Base-by-base conservation (phyloP, 2,329 filamentous ascomycete species). In the Alternaria dauci region DNA sequence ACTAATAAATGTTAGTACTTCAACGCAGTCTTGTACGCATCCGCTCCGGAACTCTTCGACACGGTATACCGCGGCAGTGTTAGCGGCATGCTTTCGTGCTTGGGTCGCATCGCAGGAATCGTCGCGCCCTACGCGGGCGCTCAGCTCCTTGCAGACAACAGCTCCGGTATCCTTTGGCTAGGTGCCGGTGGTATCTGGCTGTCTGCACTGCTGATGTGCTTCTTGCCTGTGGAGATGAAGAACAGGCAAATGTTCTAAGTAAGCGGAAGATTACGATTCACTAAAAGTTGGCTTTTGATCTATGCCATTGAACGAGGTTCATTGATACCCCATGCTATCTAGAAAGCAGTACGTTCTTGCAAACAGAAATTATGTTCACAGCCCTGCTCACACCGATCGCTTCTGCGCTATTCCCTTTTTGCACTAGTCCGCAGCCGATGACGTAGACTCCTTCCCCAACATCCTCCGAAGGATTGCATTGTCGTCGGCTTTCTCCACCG, bases 181-280 rank as follows among this genome's bases (percentile, higher is more conserved):
- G 71, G 71, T 8, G 71, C 71, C 16, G 71, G 71, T 36, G 71
- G 71, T 16, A 74, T 74, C 20, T 74, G 71, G 71, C 59, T 74
- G 7, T 69, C 71, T 14, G 69, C 71, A 8, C 41, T 74, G 16
- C 52, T 68, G 16, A 73, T 74, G 71, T 68, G 71, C 12, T 73
- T 73, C 56, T 38, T 74, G 54, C 71, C 71, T 1, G 71, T 74
- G 11, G 71, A 74, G 55, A 74, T 74, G 71, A 69, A 62, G 54
- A 69, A 71, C 43, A 62, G 71, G 54, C 71, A 74, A 60, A 74
- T 74, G 71, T 74, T 73, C 34, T 74, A 65, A 53, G 39, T 23
- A 52, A 28, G 50, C 14, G 32, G 48, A 23, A 23, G n/a, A 18
- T 1, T 25, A 26, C 12, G 20, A 50, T 8, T 11, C 32, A 23